Evolutionary conservation across 2,329 filamentous ascomycete genomes (phyloP), one percentile per base, ranked within the genome.

Genomic region (Calonectria pseudoreteaudii): DNA sequence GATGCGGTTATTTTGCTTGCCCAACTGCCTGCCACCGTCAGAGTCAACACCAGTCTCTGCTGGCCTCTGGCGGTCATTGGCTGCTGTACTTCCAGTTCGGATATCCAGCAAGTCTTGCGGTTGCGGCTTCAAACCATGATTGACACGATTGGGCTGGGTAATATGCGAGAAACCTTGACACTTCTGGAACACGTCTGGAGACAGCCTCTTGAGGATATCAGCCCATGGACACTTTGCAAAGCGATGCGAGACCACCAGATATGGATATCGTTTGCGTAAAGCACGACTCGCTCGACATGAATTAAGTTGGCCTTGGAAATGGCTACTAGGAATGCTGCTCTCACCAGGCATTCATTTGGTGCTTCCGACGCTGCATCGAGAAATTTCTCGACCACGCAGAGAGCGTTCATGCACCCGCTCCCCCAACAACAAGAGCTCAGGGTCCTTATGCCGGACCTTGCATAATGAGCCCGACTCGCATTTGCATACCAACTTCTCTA

Each of bases 201-300:
- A 28, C 76, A 81, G 66, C 81, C 85, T 0, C 60, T 69, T 0
- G 79, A 80, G 0, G 71, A 81, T 6, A 78, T 81, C 0, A 83
- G 84, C 5, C 87, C 87, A 1, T 88, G 87, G 87, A 84, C 81
- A 58, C 80, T 88, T 30, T 86, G 84, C 64, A 82, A 82, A 14
- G 83, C 85, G n/a, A 88, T 88, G 86, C 83, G 86, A 41, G 81
- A 86, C 31, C 82, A 85, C 47, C 84, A 87, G 71, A 87, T 88
- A 38, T 87, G 85, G 86, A 88, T 88, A 50, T 88, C 87, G 3
- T 88, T 88, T 80, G 87, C 87, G 26, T 88, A 77, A 82, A 49
- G 66, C 23, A 53, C 30, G 23, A 31, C 20, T 23, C 36, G 16
- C 34, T 44, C 20, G 10, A 66, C 7, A 30, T 6, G 9, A 8